Evolutionary conservation across 225 moss, liverwort and hornwort species (phyloP).

Genomic region (Antitrichia curtipendula): DNA sequence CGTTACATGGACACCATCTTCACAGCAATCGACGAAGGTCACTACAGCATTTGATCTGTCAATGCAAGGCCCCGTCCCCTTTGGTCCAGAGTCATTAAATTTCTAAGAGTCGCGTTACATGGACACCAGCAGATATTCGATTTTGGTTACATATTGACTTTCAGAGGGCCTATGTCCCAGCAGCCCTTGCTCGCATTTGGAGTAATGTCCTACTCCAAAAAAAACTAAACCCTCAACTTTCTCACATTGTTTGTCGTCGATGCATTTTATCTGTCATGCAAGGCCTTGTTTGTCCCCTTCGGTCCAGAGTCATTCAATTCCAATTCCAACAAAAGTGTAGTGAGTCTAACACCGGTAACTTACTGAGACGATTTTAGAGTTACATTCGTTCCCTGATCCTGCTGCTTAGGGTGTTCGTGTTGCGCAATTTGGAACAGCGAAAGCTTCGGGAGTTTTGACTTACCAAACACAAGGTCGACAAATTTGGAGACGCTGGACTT

Average conservation of each 20-base stretch:
- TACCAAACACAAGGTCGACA: constrained; percentile 49
- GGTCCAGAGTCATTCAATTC: not conserved
- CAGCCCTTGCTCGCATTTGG: not conserved
- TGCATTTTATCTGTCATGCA: not conserved
- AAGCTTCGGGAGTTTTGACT: not conserved
- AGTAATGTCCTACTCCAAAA: too few relatives aligned
- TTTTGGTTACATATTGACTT: not conserved
- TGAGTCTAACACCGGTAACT: not conserved
- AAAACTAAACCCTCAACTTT: not conserved
- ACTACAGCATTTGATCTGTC: not conserved
- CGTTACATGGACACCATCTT: not conserved
- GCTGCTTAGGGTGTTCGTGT: not conserved
- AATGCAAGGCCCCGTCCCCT: not conserved
- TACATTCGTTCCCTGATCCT: not conserved
- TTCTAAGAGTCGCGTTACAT: not conserved
- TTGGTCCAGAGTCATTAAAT: not conserved
- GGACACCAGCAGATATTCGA: not conserved
- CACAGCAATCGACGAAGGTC: not conserved
- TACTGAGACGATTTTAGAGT: not conserved
- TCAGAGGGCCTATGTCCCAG: not conserved
- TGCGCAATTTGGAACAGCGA: not conserved
- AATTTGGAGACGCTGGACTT: constrained; percentile 40
- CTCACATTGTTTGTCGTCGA: not conserved
- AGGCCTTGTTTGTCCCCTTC: not conserved
- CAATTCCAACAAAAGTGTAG: not conserved